A percentile compares a stretch with the other conserved stretches of the same genome.
Evolutionary conservation across 2,329 filamentous ascomycete genomes (phyloP).

Genomic region (Trichoderma sp.): DNA sequence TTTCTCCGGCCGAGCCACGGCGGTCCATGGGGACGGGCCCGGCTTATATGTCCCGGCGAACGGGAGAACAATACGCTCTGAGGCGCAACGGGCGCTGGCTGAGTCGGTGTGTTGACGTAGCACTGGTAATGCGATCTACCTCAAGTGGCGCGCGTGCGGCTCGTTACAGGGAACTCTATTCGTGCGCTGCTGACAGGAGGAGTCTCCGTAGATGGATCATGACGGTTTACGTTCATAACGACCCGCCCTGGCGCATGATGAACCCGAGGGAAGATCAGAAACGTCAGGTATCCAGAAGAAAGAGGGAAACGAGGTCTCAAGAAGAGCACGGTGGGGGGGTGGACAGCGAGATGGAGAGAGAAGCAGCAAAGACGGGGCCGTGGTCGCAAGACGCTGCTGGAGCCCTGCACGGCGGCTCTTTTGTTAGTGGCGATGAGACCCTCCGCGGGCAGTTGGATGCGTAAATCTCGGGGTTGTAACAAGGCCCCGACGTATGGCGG

Average conservation of each 20-base stretch:
- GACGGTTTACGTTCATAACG: constrained; percentile 43
- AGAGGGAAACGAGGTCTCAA: constrained; percentile 18
- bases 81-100: constrained; percentile 10
- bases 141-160: constrained; percentile 17
- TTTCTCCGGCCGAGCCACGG: constrained; percentile 38
- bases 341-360: constrained; percentile 24
- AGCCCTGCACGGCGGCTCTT: constrained; percentile 33
- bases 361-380: constrained; percentile 29
- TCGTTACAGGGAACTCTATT: constrained; percentile 28
- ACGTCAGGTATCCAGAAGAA: constrained; percentile 26
- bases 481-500: constrained; percentile 16
- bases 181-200: constrained; percentile 31
- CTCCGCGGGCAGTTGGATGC: constrained; percentile 26
- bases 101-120: constrained; percentile 24
- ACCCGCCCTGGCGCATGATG: constrained; percentile 42
- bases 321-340: constrained; percentile 28
- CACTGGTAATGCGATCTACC: constrained; percentile 19
- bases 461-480: constrained; percentile 18
- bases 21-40: constrained; percentile 42
- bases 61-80: constrained; percentile 21
- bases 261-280: constrained; percentile 32
- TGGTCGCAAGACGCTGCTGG: constrained; percentile 31
- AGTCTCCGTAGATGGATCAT: constrained; percentile 43
- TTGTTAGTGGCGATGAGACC: constrained; percentile 35
- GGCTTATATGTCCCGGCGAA: constrained; percentile 30